A percentile compares a stretch with the other conserved stretches of the same genome.
Conservation (phyloP, 257 asterid genomes). For the Lantana camara region DNA sequence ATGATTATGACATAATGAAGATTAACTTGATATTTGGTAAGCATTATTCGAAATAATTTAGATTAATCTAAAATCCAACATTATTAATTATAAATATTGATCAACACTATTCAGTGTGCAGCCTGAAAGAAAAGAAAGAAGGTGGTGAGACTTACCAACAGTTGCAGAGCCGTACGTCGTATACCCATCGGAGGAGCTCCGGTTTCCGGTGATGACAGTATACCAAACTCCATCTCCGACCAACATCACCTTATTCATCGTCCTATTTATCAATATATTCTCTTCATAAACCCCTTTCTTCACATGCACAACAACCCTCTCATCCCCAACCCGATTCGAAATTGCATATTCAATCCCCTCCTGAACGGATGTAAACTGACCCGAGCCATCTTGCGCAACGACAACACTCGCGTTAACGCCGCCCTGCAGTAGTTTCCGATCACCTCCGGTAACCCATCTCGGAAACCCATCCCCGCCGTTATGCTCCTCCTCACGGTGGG, state of each 20-base stretch:
- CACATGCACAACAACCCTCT: slow-evolving; percentile 63
- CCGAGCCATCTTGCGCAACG: slow-evolving; percentile 71
- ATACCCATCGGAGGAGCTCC: slow-evolving; percentile 63
- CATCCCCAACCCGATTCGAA: slow-evolving; percentile 38
- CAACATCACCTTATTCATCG: slow-evolving; percentile 66
- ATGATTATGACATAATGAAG: too few relatives aligned
- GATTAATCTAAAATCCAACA: too few relatives aligned
- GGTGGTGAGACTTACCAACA: slow-evolving; percentile 47
- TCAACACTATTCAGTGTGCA: too few relatives aligned
- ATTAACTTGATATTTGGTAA: too few relatives aligned
- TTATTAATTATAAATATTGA: too few relatives aligned
- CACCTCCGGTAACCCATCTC: slow-evolving; percentile 40
- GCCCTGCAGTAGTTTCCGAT: slow-evolving; percentile 49
- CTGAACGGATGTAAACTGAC: slow-evolving; percentile 65
- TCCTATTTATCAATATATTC: slow-evolving; percentile 47
- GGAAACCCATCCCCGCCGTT: slow-evolving; percentile 43
- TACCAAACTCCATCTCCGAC: slow-evolving; percentile 72
- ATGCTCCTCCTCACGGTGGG: too few relatives aligned
- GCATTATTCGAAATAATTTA: too few relatives aligned
- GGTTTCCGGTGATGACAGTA: slow-evolving; percentile 67
- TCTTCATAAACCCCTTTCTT: slow-evolving; percentile 74
- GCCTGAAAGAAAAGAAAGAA: too few relatives aligned
- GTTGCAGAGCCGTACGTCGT: slow-evolving; percentile 85
- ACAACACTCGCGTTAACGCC: slow-evolving; percentile 43
- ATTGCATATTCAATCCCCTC: slow-evolving; percentile 58